Evolutionary conservation across 177 flowering plant genomes (phyloP).

Genomic region (Vitis hybrid): DNA sequence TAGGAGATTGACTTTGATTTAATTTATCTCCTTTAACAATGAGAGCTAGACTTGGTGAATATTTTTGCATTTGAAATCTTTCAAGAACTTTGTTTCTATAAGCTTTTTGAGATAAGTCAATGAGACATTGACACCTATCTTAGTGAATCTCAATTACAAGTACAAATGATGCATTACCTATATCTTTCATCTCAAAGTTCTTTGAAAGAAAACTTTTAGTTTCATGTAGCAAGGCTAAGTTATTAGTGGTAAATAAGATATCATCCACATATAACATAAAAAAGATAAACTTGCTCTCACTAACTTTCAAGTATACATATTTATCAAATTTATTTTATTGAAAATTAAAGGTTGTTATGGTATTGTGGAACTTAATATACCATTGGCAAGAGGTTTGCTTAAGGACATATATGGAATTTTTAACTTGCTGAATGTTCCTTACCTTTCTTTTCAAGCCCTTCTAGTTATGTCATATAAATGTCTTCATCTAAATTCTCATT

Average conservation of each 20-base stretch:
- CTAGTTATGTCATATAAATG: no score
- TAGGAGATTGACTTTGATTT: slow-evolving; percentile 8
- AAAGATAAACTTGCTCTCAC: no score
- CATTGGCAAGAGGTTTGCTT: not conserved
- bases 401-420: no score
- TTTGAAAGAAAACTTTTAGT: no score
- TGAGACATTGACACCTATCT: slow-evolving; percentile 1
- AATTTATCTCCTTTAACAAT: not conserved
- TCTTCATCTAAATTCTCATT: no score
- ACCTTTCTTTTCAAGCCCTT: not conserved
- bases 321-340: no score
- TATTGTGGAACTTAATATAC: not conserved
- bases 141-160: slow-evolving; percentile 5
- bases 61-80: slow-evolving; percentile 4
- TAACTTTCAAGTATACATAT: no score
- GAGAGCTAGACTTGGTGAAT: not conserved
- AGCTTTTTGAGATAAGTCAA: slow-evolving; percentile 5
- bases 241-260: no score
- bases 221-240: no score
- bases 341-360: no score
- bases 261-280: no score
- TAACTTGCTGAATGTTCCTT: not conserved
- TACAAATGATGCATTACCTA: slow-evolving; percentile 2
- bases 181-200: no score
- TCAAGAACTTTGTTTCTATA: slow-evolving; percentile 5